A percentile compares a stretch with the other conserved stretches of the same genome.
Conservation (phyloP, 805 yeast species). For the Saccharomyces paradoxus region DNA sequence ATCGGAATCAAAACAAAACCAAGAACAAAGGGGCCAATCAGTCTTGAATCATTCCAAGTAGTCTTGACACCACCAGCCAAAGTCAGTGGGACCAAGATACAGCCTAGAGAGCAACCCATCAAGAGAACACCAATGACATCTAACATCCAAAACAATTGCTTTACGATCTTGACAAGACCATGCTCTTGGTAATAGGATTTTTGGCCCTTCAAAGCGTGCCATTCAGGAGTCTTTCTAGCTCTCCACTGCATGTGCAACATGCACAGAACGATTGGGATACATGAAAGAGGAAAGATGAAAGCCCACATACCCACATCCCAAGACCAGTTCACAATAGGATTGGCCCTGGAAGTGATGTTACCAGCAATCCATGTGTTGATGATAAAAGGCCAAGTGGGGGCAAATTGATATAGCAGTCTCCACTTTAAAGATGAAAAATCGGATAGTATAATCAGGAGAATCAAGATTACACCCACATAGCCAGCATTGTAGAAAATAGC, state of each 20-base stretch:
- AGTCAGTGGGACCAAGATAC: conserved; percentile 64
- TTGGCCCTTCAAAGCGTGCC: conserved; percentile 36
- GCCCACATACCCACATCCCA: conserved; percentile 84
- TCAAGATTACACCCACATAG: conserved; percentile 53
- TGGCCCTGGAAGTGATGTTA: conserved; percentile 37
- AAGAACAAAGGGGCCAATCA: conserved; percentile 62
- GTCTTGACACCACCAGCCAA: conserved; percentile 56
- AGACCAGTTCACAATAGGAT: conserved; percentile 39
- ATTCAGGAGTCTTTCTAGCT: conserved; percentile 48
- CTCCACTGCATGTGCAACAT: conserved; percentile 47
- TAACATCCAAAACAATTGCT: conserved; percentile 49
- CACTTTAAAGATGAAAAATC: conserved; percentile 64
- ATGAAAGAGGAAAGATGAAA: conserved; percentile 57
- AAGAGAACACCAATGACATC: conserved; percentile 58
- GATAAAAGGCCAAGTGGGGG: conserved; percentile 64
- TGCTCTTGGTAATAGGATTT: conserved; percentile 33
- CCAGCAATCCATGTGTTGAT: conserved; percentile 77
- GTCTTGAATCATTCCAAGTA: conserved; percentile 52
- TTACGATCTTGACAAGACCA: conserved; percentile 30
- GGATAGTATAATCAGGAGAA: conserved; percentile 50
- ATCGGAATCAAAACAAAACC: conserved; percentile 56
- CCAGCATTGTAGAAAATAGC: conserved; percentile 43
- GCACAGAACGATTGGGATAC: conserved; percentile 51
- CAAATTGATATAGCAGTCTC: conserved; percentile 57
- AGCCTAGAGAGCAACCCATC: conserved; percentile 49